These are phyloP conservation scores for Noccaea caerulescens DNA, from an alignment of 345 rosid genomes.

Conservation along the genomic window DNA sequence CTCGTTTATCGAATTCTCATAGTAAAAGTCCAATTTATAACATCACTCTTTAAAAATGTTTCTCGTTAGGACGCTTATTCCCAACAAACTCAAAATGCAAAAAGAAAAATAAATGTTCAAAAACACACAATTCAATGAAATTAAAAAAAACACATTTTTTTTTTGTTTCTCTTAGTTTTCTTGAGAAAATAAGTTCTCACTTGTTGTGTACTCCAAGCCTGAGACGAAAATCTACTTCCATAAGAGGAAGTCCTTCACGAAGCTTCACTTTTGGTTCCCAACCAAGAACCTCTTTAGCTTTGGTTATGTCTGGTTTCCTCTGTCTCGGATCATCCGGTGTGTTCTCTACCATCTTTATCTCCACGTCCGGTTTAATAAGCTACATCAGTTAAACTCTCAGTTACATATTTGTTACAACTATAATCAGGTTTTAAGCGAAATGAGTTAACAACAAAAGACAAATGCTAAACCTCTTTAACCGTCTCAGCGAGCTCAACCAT, in stretches of 20 bases:
- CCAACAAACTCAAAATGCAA: conserved; percentile 16
- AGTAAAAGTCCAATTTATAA: not conserved
- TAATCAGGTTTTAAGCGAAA: not conserved
- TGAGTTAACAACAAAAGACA: not conserved
- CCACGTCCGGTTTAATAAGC: conserved; percentile 78
- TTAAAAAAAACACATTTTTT: not conserved
- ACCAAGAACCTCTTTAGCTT: conserved; percentile 79
- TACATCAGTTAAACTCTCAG: conserved; percentile 35
- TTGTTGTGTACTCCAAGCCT: conserved; percentile 67
- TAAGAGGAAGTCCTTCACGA: conserved; percentile 85
- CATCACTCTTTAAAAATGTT: conserved; percentile 11
- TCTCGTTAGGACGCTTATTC: conserved; percentile 29
- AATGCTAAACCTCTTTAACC: conserved; percentile 75
- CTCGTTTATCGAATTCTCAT: conserved; percentile 3
- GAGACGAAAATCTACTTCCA: conserved; percentile 90
- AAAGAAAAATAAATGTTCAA: not conserved
- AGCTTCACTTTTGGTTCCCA: conserved; percentile 93
- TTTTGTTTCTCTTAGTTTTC: not conserved
- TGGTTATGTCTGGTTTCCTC: conserved; percentile 86
- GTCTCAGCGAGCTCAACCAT: conserved; percentile 87
- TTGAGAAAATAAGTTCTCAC: conserved; percentile 33
- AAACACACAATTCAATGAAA: conserved; percentile 13
- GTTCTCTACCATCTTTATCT: conserved; percentile 76
- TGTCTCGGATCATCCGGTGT: conserved; percentile 97
- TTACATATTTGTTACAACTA: not conserved